Base-by-base conservation (phyloP, 192 early-diverging fungal genomes). In the Helicostylum pulchrum region DNA sequence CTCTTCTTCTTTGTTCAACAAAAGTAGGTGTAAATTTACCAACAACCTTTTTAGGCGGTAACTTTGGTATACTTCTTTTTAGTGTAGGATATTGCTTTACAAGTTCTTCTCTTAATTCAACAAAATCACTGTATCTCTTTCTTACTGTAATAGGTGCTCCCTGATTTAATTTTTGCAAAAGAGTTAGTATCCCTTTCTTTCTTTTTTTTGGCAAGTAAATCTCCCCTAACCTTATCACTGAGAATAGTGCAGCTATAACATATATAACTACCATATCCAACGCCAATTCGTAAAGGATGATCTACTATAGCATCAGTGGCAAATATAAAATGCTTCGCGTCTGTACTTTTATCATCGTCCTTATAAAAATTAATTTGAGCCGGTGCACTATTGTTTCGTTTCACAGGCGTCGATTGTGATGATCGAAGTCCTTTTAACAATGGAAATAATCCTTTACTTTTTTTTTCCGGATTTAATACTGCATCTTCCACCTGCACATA, bases 61-160 rank as follows among this genome's bases (percentile, higher is more conserved):
- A 51, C 23, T 79, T 77, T 23, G 80, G 80, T 56, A 82, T 65
- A 21, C 70, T 72, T 46, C 60, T 76, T 19, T 70, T 73, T 17
- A 69, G 46, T n/a, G 55, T 32, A 32, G 74, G 78, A 50, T 74
- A 71, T 1, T 66, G 61, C 26, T 75, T 64, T 0, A 78, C 30
- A 19, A 82, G 32, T 7, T 71, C 66, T 8, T 74, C 70, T n/a
- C 73, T 61, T 42, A 82, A 15, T 0, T 68, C 60, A 6, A 82
- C 73, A 65, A 82, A 82, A 52, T 82, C 80, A 26, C 78, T 74
- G 36, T 82, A 82, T 2, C 77, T 75, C 50, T 82, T 82, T 4
- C 66, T 53, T 0, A 77, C 73, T 23, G 66, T 70, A 42, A 82
- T 76, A 0, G 64, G 55, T 15, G 70, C 63, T 2, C 66, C 71